Evolutionary conservation across 495 filamentous ascomycete species (phyloP), one percentile per base, ranked within the genome.

Genomic region (Neurospora sp.): DNA sequence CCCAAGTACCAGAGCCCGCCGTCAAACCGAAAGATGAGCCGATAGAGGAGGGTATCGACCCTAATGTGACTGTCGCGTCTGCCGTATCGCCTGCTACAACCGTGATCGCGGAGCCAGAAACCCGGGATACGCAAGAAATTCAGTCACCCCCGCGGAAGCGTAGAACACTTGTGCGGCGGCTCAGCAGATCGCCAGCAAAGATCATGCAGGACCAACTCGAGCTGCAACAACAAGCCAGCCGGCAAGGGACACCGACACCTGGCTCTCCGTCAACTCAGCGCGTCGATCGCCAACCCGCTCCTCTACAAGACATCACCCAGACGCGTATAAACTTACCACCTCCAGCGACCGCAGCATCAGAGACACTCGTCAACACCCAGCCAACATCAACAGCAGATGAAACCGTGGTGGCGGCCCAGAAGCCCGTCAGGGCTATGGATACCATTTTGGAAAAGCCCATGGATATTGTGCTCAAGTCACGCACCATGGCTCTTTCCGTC

Each of bases 381-480:
- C 37, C 42, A 31, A 72, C 61, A 35, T 77, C 40, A 38, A 74
- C 37, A 10, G 41, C 40, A 9, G 84, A 85, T 61, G 80, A 83
- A 69, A 86, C 83, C 9, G 68, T 81, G 35, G 40, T 84, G 35
- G 77, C 83, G 0, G 81, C 84, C 38, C 76, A 90, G 41, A 88
- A 90, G 79, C 90, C 90, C 71, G 87, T 94, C 79, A 92, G 89
- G 76, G 84, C 91, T 31, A 88, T 91, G 82, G 87, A 91, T 74
- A 92, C 92, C 3, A 84, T 93, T 71, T 78, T 96, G 70, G 93
- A 97, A 79, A 93, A 89, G 81, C 94, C 94, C 9, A 94, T 97
- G 92, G 94, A 98, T 78, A 97, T 99, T 74, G 90, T 97, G 65
- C 82, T 97, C 74, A 96, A 96, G 82, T 93, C 93, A 39, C 91